Evolutionary conservation across 2,329 filamentous ascomycete genomes (phyloP).

Genomic region (Stachybotrys elegans): DNA sequence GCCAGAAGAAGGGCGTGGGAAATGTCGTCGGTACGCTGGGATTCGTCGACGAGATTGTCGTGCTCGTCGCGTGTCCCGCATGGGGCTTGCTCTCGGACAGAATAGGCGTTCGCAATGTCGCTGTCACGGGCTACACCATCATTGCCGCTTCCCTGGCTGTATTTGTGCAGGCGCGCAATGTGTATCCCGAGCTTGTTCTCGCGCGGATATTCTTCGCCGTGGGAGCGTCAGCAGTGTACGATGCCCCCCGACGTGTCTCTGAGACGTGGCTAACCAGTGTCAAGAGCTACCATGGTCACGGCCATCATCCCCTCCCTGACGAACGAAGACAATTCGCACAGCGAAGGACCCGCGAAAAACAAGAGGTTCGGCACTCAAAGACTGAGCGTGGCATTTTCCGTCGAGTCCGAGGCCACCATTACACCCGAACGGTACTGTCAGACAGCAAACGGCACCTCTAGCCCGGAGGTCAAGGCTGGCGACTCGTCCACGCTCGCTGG

Average conservation of each 20-base stretch:
- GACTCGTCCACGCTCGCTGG: slow-evolving; percentile 67
- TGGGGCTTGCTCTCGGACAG: slow-evolving; percentile 78
- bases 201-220: slow-evolving; percentile 84
- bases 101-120: slow-evolving; percentile 67
- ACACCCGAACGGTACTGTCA: slow-evolving; percentile 57
- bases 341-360: slow-evolving; percentile 18
- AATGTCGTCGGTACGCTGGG: slow-evolving; percentile 80
- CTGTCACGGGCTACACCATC: slow-evolving; percentile 74
- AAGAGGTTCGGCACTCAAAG: slow-evolving; percentile 38
- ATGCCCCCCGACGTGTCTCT: slow-evolving; percentile 6
- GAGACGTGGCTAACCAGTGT: slow-evolving; percentile 9
- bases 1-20: slow-evolving; percentile 66
- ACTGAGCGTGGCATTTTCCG: slow-evolving; percentile 59
- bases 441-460: slow-evolving; percentile 19
- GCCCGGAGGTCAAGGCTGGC: slow-evolving; percentile 21
- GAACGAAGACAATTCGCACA: slow-evolving; percentile 35
- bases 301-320: slow-evolving; percentile 77
- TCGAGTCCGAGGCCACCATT: slow-evolving; percentile 71
- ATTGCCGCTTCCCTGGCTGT: slow-evolving; percentile 72
- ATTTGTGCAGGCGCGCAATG: slow-evolving; percentile 79
- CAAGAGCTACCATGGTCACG: slow-evolving; percentile 87
- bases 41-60: slow-evolving; percentile 79
- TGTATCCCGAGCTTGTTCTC: slow-evolving; percentile 84
- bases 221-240: slow-evolving; percentile 81
- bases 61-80: slow-evolving; percentile 70